Evolutionary conservation across 208 protist genomes (phyloP).

Genomic region (Trypanosoma scelopori): DNA sequence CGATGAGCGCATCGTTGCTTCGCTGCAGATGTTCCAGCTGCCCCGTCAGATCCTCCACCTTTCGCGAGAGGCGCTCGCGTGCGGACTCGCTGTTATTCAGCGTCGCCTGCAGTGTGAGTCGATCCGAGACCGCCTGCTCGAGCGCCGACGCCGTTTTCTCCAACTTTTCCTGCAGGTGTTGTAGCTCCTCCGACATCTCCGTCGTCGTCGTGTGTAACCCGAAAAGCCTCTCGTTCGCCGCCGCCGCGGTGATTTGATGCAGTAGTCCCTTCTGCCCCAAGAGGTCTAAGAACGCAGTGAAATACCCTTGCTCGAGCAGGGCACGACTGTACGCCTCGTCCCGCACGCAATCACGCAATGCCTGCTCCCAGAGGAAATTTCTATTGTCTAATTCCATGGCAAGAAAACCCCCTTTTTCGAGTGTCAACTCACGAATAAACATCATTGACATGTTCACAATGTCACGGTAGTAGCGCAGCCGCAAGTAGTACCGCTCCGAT

Average conservation of each 20-base stretch:
- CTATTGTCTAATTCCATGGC: background rate
- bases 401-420: background rate
- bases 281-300: conserved; percentile 18
- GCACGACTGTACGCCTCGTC: conserved; percentile 35
- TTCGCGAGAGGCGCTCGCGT: conserved; percentile 36
- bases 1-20: conserved; percentile 43
- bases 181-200: conserved; percentile 26
- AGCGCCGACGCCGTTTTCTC: conserved; percentile 33
- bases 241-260: conserved; percentile 11
- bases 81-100: conserved; percentile 31
- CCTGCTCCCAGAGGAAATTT: conserved; percentile 34
- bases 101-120: background rate
- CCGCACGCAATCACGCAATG: conserved; percentile 36
- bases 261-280: conserved; percentile 15
- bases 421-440: conserved; percentile 16
- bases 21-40: conserved; percentile 30
- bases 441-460: conserved; percentile 35
- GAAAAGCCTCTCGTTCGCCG: conserved; percentile 17
- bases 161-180: conserved; percentile 33
- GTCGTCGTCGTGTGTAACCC: background rate
- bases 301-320: conserved; percentile 34
- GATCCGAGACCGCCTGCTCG: conserved; percentile 24
- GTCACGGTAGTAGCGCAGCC: conserved; percentile 55
- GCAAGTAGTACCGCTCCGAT: conserved; percentile 66
- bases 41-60: conserved; percentile 37